Evolutionary conservation across 2,329 filamentous ascomycete genomes (phyloP).

Genomic region (Acrocalymma vagum): DNA sequence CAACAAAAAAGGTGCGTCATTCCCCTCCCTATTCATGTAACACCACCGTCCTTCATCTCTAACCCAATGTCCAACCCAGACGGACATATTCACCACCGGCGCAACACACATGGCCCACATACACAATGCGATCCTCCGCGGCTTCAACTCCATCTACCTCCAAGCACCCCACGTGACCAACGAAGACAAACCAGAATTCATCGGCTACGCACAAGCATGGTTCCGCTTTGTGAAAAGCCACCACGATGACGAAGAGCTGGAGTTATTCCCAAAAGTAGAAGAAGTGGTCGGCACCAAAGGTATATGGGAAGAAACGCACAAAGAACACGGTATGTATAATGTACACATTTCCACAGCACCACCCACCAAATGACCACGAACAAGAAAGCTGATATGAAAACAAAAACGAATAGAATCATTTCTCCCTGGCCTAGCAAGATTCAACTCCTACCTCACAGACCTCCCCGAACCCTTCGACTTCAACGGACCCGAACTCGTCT

Average conservation of each 20-base stretch:
- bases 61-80: too few relatives aligned
- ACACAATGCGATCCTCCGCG: conserved; percentile 51
- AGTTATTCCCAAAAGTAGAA: conserved; percentile 45
- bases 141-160: conserved; percentile 51
- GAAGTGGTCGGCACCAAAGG: conserved; percentile 33
- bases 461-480: conserved; percentile 31
- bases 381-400: conserved; percentile 1
- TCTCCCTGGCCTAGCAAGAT: conserved; percentile 31
- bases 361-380: not conserved
- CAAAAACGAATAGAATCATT: conserved; percentile 32
- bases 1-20: conserved; percentile 34
- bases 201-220: conserved; percentile 47
- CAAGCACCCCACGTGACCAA: conserved; percentile 44
- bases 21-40: not conserved
- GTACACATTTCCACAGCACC: not conserved
- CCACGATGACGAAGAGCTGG: conserved; percentile 47
- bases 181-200: conserved; percentile 43
- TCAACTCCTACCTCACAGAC: conserved; percentile 30
- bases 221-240: conserved; percentile 44
- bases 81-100: conserved; percentile 43
- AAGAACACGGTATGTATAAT: conserved; percentile 38
- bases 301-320: conserved; percentile 40
- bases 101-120: conserved; percentile 49
- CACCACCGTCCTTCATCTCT: conserved; percentile 1
- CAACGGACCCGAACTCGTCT: conserved; percentile 27